phyloP scores from a whole-genome alignment of 2,329 filamentous ascomycete genomes.

The Dactylonectria macrodidyma region DNA sequence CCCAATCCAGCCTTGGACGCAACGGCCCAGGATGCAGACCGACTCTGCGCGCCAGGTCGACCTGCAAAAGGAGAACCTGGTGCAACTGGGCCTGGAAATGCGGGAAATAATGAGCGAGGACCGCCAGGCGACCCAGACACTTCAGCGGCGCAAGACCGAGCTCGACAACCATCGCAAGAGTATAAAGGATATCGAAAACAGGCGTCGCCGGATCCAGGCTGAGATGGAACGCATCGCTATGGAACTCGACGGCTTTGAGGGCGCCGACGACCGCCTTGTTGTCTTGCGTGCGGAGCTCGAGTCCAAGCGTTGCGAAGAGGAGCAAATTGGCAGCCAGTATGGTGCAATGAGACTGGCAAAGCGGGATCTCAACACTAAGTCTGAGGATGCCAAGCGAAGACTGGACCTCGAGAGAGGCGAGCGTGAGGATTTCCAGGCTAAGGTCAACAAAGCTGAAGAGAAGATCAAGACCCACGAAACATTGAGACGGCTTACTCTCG shows the following conservation, averaged over 20 bases:
- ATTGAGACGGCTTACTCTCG: constrained; percentile 67
- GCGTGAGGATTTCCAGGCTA: constrained; percentile 59
- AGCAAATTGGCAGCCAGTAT: constrained; percentile 69
- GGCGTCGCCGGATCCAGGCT: constrained; percentile 73
- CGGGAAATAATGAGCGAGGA: constrained; percentile 65
- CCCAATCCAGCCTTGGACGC: constrained; percentile 62
- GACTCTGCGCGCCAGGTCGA: constrained; percentile 78
- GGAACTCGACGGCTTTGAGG: constrained; percentile 76
- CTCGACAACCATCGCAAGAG: constrained; percentile 59
- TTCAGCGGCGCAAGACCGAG: constrained; percentile 63
- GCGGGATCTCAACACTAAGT: constrained; percentile 61
- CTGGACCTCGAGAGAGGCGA: constrained; percentile 53
- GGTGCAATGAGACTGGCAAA: constrained; percentile 66
- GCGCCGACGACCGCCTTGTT: constrained; percentile 77
- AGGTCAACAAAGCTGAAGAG: constrained; percentile 68
- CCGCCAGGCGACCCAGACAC: constrained; percentile 62
- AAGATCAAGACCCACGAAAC: constrained; percentile 66
- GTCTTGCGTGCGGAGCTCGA: constrained; percentile 70
- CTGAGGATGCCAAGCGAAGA: constrained; percentile 57
- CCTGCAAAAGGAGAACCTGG: constrained; percentile 64
- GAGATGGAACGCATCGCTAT: constrained; percentile 65
- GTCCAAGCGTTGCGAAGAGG: constrained; percentile 64
- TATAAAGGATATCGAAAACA: constrained; percentile 62
- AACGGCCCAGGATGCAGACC: constrained; percentile 82
- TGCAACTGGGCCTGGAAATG: constrained; percentile 70